Base-by-base conservation (phyloP, 768 basidiomycete species). In the Harrya chromipes region DNA sequence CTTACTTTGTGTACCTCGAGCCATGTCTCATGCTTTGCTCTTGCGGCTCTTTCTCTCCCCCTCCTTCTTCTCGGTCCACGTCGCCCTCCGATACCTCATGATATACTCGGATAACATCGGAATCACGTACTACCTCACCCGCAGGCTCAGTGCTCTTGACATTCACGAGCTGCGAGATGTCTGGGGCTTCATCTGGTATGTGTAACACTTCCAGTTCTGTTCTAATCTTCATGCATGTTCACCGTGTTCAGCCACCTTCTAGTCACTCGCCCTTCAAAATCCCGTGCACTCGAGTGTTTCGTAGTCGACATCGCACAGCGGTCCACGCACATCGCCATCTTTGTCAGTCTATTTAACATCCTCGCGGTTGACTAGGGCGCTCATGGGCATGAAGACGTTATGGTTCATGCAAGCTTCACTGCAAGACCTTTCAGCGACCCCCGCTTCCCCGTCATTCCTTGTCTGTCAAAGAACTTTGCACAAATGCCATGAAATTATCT, bases 351-450 rank as follows among this genome's bases (percentile, higher is more conserved):
- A 31, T 58, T 45, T 53, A 51, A 50, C 45, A n/a, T 64, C 55
- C 40, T 56, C 31, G 52, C 38, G 17, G 26, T 55, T 53, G 46
- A 46, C 35, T 37, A 52, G 47, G 20, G 19, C 42, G 14, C 57
- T 60, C 29, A 57, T 41, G 23, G 20, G 23, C 42, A 20, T 21
- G 8, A 64, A 94, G 93, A 97, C 97, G 0, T 72, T 99, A 39
- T 98, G 95, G 94, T 97, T 94, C 70, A 94, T 98, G 87, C 97
- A 98, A 80, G 91, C 95, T 14, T 84, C 89, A 23, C 76, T 99
- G 17, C 82, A 81, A 49, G 97, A 99, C 68, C 75, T 97, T 8
- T 79, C 52, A 40, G 51, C 58, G 10, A 37, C 60, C 69, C 39
- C 76, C 13, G 79, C 82, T 41, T 85, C 91, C 3, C 79, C 72